Percentiles rank a stretch among this genome's conserved stretches.
These are phyloP conservation scores for Beauveria pseudobassiana DNA, from an alignment of 2,329 filamentous ascomycete species.

Conservation along the genomic window DNA sequence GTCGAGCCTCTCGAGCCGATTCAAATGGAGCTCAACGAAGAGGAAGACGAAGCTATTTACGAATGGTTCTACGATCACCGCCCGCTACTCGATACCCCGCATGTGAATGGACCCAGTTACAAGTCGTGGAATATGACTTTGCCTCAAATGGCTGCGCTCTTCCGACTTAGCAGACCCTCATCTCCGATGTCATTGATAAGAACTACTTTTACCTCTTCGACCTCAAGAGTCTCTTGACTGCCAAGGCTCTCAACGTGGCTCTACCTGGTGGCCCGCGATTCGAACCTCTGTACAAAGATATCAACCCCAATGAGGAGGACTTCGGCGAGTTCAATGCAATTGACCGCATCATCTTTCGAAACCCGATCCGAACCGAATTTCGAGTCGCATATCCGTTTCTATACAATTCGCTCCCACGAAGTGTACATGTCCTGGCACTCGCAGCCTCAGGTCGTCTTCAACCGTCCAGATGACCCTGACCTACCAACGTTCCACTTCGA, in stretches of 20 bases:
- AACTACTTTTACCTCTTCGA: slow-evolving; percentile 99
- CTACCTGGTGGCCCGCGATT: slow-evolving; percentile 96
- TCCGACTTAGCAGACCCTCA: slow-evolving; percentile 85
- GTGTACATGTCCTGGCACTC: slow-evolving; percentile 91
- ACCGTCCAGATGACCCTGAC: slow-evolving; percentile 77
- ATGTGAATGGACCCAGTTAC: slow-evolving; percentile 96
- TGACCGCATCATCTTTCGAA: slow-evolving; percentile 96
- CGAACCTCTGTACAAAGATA: slow-evolving; percentile 95
- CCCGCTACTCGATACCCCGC: slow-evolving; percentile 80
- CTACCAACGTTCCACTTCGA: slow-evolving; percentile 97
- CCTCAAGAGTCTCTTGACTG: slow-evolving; percentile 86
- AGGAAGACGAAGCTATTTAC: slow-evolving; percentile 81
- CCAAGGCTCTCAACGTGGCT: slow-evolving; percentile 93
- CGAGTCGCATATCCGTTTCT: slow-evolving; percentile 89
- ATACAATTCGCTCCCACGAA: slow-evolving; percentile 93
- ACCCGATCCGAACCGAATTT: slow-evolving; percentile 90
- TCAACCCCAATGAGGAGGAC: slow-evolving; percentile 97
- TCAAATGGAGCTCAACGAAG: slow-evolving; percentile 94
- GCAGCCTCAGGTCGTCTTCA: slow-evolving; percentile 86
- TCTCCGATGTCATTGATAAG: slow-evolving; percentile 88
- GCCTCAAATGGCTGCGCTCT: slow-evolving; percentile 92
- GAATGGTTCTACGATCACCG: slow-evolving; percentile 98
- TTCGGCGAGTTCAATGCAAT: slow-evolving; percentile 99
- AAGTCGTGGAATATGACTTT: slow-evolving; percentile 90
- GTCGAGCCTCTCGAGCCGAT: slow-evolving; percentile 96